A percentile compares a stretch with the other conserved stretches of the same genome.
Conservation (phyloP, 2,329 filamentous ascomycete genomes). For the Oidium heveae region DNA sequence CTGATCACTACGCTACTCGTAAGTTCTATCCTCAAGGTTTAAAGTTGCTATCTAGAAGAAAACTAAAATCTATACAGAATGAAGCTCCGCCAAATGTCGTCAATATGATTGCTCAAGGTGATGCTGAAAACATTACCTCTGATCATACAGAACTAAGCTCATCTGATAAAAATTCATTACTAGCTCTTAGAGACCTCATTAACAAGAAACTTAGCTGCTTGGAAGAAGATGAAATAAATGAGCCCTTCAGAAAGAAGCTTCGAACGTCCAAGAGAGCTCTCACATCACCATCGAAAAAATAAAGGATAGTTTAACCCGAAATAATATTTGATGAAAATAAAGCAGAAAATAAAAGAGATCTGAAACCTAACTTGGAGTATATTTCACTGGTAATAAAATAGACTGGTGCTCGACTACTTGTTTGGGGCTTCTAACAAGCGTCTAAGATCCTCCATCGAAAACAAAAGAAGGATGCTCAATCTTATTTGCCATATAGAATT, state of each 20-base stretch:
- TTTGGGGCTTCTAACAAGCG: no score
- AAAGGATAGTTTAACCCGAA: background rate
- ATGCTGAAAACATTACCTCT: slow-evolving; percentile 5
- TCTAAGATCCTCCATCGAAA: no score
- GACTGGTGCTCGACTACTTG: no score
- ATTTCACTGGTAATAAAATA: no score
- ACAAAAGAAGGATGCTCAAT: no score
- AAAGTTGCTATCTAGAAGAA: background rate
- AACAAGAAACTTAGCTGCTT: slow-evolving; percentile 3
- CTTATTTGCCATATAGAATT: no score
- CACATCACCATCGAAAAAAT: background rate
- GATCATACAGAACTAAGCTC: slow-evolving; percentile 1
- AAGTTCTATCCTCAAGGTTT: slow-evolving; percentile 15
- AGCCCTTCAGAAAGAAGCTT: background rate
- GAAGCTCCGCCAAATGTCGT: slow-evolving; percentile 19
- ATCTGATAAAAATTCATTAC: slow-evolving; percentile 4
- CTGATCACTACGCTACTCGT: slow-evolving; percentile 38
- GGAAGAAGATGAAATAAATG: background rate
- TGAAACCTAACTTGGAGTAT: no score
- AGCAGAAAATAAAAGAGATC: no score
- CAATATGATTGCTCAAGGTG: slow-evolving; percentile 13
- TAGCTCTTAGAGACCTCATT: slow-evolving; percentile 7
- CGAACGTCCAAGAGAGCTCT: background rate
- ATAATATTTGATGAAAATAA: no score
- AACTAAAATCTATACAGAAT: slow-evolving; percentile 12